Conservation (phyloP, 2,329 filamentous ascomycete species). For the Dothideomycetes sp. region DNA sequence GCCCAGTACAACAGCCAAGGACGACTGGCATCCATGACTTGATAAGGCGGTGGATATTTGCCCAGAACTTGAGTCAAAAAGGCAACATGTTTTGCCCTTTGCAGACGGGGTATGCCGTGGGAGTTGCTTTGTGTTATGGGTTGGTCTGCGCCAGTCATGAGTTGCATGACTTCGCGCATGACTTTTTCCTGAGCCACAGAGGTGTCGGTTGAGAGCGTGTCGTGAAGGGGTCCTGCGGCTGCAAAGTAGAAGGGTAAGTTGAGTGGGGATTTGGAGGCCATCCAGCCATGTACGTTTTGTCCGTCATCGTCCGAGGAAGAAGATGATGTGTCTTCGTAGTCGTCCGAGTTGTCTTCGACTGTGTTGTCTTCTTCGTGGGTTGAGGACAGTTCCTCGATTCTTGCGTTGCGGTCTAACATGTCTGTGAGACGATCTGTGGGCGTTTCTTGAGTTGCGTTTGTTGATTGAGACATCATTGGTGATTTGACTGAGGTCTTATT, state of each 20-base stretch:
- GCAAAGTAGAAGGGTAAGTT: constrained; percentile 47
- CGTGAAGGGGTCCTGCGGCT: constrained; percentile 51
- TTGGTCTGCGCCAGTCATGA: constrained; percentile 47
- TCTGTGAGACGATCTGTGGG: constrained; percentile 22
- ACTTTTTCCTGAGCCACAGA: constrained; percentile 61
- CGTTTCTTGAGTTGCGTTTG: neutral
- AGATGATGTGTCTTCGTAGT: constrained; percentile 14
- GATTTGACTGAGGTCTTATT: neutral
- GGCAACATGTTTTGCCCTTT: constrained; percentile 49
- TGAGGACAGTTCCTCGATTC: constrained; percentile 26
- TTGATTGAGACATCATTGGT: neutral
- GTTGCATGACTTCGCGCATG: constrained; percentile 58
- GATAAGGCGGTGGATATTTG: constrained; percentile 60
- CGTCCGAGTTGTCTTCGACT: constrained; percentile 12
- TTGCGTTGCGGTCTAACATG: constrained; percentile 18
- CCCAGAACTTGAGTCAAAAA: constrained; percentile 51
- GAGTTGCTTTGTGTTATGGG: constrained; percentile 48
- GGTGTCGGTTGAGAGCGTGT: constrained; percentile 58
- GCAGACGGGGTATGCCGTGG: constrained; percentile 66
- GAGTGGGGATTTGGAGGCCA: constrained; percentile 6
- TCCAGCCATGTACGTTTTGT: constrained; percentile 14
- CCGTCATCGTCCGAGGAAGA: constrained; percentile 4
- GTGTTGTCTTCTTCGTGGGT: constrained; percentile 20
- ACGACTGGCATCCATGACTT: constrained; percentile 71
- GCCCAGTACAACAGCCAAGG: constrained; percentile 97